Conservation (phyloP, 495 filamentous ascomycete genomes). For the Penicillium bialowiezense region DNA sequence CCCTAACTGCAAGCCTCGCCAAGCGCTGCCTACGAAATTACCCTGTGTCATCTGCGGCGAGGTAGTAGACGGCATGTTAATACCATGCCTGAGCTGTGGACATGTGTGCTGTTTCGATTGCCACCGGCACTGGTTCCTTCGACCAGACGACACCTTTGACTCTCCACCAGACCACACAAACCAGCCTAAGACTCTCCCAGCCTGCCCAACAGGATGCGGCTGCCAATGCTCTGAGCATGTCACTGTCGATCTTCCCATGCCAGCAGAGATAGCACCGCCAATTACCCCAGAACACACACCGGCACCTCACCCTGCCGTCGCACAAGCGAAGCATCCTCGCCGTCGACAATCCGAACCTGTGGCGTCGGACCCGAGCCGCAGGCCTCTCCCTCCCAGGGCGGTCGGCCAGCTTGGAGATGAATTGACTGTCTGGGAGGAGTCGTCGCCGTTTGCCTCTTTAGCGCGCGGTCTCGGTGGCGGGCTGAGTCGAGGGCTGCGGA, state of each 20-base stretch:
- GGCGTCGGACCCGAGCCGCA: constrained; percentile 10
- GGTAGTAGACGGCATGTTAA: constrained; percentile 45
- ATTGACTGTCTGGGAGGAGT: constrained; percentile 37
- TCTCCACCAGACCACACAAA: constrained; percentile 3
- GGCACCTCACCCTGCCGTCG: neutral
- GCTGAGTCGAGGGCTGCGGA: constrained; percentile 37
- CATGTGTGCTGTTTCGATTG: constrained; percentile 52
- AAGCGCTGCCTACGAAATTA: constrained; percentile 36
- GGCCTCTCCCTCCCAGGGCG: constrained; percentile 9
- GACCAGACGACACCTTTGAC: constrained; percentile 11
- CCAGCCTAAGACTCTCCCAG: constrained; percentile 18
- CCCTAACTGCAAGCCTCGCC: constrained; percentile 37
- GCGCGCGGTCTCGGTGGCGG: constrained; percentile 45
- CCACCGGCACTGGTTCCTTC: constrained; percentile 40
- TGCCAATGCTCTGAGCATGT: constrained; percentile 48
- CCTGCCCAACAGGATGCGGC: constrained; percentile 49
- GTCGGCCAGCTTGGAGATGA: constrained; percentile 33
- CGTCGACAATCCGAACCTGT: constrained; percentile 22
- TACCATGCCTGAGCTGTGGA: constrained; percentile 51
- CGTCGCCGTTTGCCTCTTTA: constrained; percentile 45
- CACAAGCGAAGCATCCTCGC: constrained; percentile 22
- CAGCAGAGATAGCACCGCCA: constrained; percentile 19
- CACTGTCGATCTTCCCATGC: constrained; percentile 26
- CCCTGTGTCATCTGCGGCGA: constrained; percentile 49
- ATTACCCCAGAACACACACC: neutral